These are phyloP conservation scores for Diaporthe velutina DNA, from an alignment of 2,329 filamentous ascomycete species.

Conservation along the genomic window DNA sequence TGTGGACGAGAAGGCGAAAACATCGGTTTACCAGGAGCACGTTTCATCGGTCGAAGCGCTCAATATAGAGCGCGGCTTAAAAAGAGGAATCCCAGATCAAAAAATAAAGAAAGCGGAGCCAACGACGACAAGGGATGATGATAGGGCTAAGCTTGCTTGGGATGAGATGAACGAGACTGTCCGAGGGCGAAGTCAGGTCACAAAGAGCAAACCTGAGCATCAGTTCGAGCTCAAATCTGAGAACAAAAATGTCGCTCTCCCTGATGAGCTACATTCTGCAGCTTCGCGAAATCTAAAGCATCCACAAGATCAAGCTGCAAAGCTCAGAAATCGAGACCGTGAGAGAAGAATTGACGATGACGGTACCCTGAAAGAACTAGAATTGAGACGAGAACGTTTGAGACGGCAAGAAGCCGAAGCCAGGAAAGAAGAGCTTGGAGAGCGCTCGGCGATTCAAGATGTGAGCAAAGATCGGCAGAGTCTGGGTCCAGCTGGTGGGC, in stretches of 20 bases:
- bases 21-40: not conserved
- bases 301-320: too few relatives aligned
- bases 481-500: not conserved
- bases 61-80: not conserved
- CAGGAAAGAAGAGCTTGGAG: not conserved
- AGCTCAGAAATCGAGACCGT: too few relatives aligned
- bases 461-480: not conserved
- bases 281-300: too few relatives aligned
- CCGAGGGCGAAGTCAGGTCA: too few relatives aligned
- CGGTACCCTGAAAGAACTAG: too few relatives aligned
- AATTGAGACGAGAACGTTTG: too few relatives aligned
- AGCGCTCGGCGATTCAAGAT: accelerated
- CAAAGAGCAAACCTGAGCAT: too few relatives aligned
- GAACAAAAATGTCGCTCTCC: too few relatives aligned
- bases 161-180: not conserved
- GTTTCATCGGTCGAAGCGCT: not conserved
- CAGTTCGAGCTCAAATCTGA: too few relatives aligned
- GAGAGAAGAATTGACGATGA: too few relatives aligned
- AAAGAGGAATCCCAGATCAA: not conserved
- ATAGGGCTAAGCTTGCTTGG: not conserved
- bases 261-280: too few relatives aligned
- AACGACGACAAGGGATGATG: not conserved
- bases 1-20: not conserved
- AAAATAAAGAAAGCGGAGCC: not conserved
- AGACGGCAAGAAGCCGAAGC: too few relatives aligned